Percentiles rank a stretch among this genome's conserved stretches.
These are phyloP conservation scores for Suzukiozyma palmioleophila DNA, from an alignment of 1,139 yeast genomes.

Conservation along the genomic window DNA sequence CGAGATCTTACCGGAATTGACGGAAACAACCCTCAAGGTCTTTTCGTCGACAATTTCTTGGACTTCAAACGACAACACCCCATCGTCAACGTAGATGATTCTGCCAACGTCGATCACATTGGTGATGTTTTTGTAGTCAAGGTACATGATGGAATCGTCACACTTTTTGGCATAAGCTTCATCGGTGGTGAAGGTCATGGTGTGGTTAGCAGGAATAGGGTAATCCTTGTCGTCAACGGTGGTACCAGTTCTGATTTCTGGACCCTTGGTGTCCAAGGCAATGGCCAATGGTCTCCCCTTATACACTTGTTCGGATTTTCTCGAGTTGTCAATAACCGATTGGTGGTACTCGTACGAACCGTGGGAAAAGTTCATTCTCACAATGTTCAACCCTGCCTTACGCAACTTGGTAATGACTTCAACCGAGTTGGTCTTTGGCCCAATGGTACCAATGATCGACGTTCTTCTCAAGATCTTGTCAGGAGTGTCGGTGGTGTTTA, in stretches of 20 bases:
- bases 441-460: constrained; percentile 96
- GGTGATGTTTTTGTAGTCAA: constrained; percentile 95
- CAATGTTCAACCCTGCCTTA: constrained; percentile 96
- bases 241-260: constrained; percentile 98
- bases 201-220: constrained; percentile 81
- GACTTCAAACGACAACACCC: constrained; percentile 94
- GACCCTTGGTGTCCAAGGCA: constrained; percentile 99
- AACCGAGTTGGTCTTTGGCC: constrained; percentile 91
- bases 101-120: constrained; percentile 85
- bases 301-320: constrained; percentile 85
- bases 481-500: constrained; percentile 76
- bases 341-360: constrained; percentile 97
- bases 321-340: constrained; percentile 91
- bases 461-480: constrained; percentile 88
- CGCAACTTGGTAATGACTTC: constrained; percentile 84
- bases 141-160: constrained; percentile 77
- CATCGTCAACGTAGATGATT: constrained; percentile 93
- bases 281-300: constrained; percentile 97
- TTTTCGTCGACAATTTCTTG: constrained; percentile 70
- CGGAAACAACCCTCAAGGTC: constrained; percentile 80
- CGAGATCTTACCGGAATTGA: constrained; percentile 92
- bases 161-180: constrained; percentile 66
- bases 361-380: constrained; percentile 98
- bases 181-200: constrained; percentile 91
- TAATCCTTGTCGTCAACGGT: constrained; percentile 74